Conservation (phyloP, 2,329 filamentous ascomycete genomes). For the Aspergillus ochraceus region DNA sequence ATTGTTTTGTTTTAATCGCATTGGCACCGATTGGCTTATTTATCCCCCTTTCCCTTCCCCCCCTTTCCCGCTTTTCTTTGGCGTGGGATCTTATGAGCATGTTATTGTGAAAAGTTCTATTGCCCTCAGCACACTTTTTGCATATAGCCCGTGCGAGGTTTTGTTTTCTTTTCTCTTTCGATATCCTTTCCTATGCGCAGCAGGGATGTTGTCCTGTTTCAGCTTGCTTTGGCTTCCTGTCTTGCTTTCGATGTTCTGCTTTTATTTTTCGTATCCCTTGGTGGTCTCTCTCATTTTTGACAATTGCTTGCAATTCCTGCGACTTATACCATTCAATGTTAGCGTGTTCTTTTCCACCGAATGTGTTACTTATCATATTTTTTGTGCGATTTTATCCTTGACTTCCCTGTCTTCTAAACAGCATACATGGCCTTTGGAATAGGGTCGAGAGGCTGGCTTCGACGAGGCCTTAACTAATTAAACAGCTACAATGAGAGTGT, state of each 20-base stretch:
- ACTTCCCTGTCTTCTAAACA: background rate
- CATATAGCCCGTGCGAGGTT: conserved; percentile 21
- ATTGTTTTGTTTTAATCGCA: background rate
- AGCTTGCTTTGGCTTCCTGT: background rate
- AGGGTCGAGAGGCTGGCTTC: background rate
- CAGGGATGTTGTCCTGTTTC: conserved; percentile 6
- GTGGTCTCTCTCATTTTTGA: conserved; percentile 4
- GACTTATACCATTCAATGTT: conserved; percentile 11
- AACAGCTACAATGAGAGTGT: too few species aligned
- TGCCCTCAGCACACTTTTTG: conserved; percentile 19
- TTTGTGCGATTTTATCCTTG: background rate
- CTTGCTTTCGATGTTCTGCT: background rate
- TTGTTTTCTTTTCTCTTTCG: conserved; percentile 4
- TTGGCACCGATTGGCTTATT: too few species aligned
- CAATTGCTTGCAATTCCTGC: conserved; percentile 1
- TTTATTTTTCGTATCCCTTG: conserved; percentile 11
- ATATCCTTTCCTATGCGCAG: conserved; percentile 20
- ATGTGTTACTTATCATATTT: background rate
- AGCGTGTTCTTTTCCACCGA: background rate
- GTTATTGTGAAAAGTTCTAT: conserved; percentile 14
- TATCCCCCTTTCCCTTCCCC: background rate
- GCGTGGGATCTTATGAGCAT: background rate
- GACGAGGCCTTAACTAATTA: too few species aligned
- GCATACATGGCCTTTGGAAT: background rate
- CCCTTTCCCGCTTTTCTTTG: background rate